Percentiles rank a stretch among this genome's conserved stretches.
Evolutionary conservation across 2,329 filamentous ascomycete genomes (phyloP).

Genomic region (Keithomyces neogunnii): DNA sequence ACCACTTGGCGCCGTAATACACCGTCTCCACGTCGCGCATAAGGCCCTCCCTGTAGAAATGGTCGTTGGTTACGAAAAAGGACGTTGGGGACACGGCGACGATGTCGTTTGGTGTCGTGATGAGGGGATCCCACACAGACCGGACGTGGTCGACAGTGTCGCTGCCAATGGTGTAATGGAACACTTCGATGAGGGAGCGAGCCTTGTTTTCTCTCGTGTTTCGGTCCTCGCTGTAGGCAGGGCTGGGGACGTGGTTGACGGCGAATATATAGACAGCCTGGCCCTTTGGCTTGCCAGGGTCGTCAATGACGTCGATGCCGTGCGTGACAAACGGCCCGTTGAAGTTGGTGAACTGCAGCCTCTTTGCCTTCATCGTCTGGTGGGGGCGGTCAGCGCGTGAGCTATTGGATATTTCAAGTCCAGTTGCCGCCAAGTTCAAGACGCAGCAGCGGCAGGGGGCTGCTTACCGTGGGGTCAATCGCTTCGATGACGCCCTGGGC

Average conservation of each 20-base stretch:
- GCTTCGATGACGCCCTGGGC: slow-evolving; percentile 39
- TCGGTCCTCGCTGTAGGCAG: slow-evolving; percentile 21
- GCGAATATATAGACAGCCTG: slow-evolving; percentile 50
- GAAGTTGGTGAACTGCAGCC: slow-evolving; percentile 43
- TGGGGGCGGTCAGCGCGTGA: neutral
- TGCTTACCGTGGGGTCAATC: slow-evolving; percentile 42
- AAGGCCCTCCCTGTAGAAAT: slow-evolving; percentile 39
- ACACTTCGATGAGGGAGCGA: slow-evolving; percentile 48
- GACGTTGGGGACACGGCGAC: slow-evolving; percentile 35
- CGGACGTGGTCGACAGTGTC: slow-evolving; percentile 36
- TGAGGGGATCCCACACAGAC: slow-evolving; percentile 41
- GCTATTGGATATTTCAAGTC: neutral
- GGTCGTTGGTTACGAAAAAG: slow-evolving; percentile 54
- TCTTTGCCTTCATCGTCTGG: slow-evolving; percentile 22
- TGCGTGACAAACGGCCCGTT: slow-evolving; percentile 46
- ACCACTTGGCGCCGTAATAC: slow-evolving; percentile 34
- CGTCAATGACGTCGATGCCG: slow-evolving; percentile 50
- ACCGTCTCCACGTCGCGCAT: slow-evolving; percentile 40
- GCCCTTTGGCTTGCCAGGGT: slow-evolving; percentile 25
- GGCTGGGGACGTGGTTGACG: slow-evolving; percentile 49
- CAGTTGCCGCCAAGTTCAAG: neutral
- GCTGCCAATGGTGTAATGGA: slow-evolving; percentile 41
- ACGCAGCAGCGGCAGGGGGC: neutral
- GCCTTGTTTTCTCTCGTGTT: slow-evolving; percentile 26
- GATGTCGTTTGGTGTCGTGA: slow-evolving; percentile 52